phyloP scores from a whole-genome alignment of 345 rosid species.

The Balakata baccata region DNA sequence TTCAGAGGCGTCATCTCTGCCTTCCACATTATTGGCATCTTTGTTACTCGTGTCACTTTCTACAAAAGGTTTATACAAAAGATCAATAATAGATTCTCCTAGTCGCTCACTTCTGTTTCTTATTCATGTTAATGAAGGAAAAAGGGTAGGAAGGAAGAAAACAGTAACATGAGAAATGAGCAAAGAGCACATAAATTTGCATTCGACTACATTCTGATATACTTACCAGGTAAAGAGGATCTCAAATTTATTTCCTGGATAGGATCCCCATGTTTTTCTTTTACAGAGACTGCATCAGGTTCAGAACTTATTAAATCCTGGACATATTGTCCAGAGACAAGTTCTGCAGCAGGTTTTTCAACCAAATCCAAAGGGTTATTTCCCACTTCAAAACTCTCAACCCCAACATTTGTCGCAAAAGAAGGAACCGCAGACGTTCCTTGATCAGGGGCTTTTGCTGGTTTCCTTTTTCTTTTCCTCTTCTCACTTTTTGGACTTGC shows the following conservation, averaged over 20 bases:
- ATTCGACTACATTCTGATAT: neutral
- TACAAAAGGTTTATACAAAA: slow-evolving; percentile 11
- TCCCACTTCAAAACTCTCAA: too few species aligned
- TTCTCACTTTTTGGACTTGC: slow-evolving; percentile 14
- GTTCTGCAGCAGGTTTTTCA: too few species aligned
- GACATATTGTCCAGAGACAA: slow-evolving; percentile 12
- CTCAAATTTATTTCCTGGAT: slow-evolving; percentile 22
- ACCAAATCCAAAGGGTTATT: too few species aligned
- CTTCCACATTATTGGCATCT: slow-evolving; percentile 18
- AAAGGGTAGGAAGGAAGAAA: neutral
- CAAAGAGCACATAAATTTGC: neutral
- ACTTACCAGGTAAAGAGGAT: slow-evolving; percentile 26
- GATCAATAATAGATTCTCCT: slow-evolving; percentile 18
- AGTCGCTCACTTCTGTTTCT: too few species aligned
- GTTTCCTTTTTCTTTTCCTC: slow-evolving; percentile 34
- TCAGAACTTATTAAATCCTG: slow-evolving; percentile 22
- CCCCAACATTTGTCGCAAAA: slow-evolving; percentile 13
- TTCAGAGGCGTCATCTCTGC: slow-evolving; percentile 10
- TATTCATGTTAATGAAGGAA: too few species aligned
- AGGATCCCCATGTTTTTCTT: slow-evolving; percentile 26
- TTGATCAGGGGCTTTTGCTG: slow-evolving; percentile 18
- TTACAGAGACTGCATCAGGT: slow-evolving; percentile 19
- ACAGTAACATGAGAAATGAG: neutral
- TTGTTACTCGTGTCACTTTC: slow-evolving; percentile 12
- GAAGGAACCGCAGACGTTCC: slow-evolving; percentile 20